These are phyloP conservation scores for Cercophora sp. DNA, from an alignment of 495 filamentous ascomycete species.

Conservation along the genomic window DNA sequence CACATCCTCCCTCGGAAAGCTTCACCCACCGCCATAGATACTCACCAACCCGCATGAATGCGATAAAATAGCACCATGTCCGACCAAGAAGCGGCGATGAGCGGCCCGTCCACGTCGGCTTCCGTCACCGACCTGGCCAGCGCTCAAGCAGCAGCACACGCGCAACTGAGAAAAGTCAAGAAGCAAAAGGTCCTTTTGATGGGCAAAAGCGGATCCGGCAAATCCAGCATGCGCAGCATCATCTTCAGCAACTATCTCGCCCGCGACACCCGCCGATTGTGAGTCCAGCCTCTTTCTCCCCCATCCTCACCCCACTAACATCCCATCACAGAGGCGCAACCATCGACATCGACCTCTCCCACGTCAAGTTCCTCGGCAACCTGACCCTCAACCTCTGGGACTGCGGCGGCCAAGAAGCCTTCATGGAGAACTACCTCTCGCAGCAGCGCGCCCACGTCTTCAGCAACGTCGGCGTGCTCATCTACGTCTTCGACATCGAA, in stretches of 20 bases:
- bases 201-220: conserved; percentile 99
- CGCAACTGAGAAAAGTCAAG: conserved; percentile 53
- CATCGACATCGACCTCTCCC: conserved; percentile 95
- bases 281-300: conserved; percentile 15
- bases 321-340: conserved; percentile 65
- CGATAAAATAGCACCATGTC: conserved; percentile 18
- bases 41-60: not conserved
- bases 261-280: conserved; percentile 84
- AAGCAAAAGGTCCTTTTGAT: conserved; percentile 60
- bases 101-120: conserved; percentile 2
- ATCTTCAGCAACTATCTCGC: conserved; percentile 98
- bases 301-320: not conserved
- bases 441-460: conserved; percentile 95
- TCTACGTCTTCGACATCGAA: conserved; percentile 99
- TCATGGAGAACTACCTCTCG: conserved; percentile 95
- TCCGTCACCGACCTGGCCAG: not conserved
- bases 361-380: conserved; percentile 97
- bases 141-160: conserved; percentile 8
- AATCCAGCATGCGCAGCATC: conserved; percentile 96
- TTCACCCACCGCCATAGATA: not conserved
- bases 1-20: not conserved
- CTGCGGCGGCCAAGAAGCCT: conserved; percentile 97
- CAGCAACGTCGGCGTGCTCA: conserved; percentile 90
- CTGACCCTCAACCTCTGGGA: conserved; percentile 97
- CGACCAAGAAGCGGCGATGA: conserved; percentile 12